Evolutionary conservation across 768 basidiomycete genomes (phyloP), one percentile per base, ranked within the genome.

Genomic region (Dentipellis fragilis): DNA sequence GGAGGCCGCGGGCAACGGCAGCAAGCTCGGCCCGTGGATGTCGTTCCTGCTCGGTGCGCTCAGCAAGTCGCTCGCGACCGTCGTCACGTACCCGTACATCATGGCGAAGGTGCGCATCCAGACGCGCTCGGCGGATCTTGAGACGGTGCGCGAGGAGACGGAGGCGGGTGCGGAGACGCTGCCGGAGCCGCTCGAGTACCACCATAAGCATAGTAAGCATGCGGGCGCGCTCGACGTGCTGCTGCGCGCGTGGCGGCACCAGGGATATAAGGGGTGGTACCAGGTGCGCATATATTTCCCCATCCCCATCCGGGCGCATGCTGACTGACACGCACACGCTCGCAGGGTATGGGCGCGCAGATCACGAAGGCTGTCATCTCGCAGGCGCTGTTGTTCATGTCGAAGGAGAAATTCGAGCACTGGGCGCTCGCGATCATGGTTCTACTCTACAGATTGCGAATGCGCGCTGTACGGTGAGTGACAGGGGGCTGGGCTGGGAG

Each of bases 101-200:
- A 92, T 93, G 89, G 90, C 89, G 49, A 98, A 98, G 76, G 92
- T 97, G 35, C 81, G 94, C 52, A 87, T 98, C 29, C 95, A 98
- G 69, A 91, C 94, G 7, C 83, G 88, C 29, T 78, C 79, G 49
- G 76, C 81, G 16, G 81, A 83, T 55, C 42, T 45, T 9, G 42
- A 45, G 29, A 29, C 29, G 29, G 3, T 29, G 29, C 14, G 14
- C 3, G 14, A 42, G 19, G 40, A 42, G n/a, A 79, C 78, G 19
- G 40, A 42, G n/a, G 79, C 78, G 12, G 74, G 69, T 4, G 66
- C 65, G 4, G 73, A 71, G 29, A 59, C 71, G n/a, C 67, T 66
- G 16, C 75, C 73, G 7, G 57, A 61, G 9, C 66, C 73, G 21
- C 70, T 75, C 60, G 57, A 65, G 34, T 70, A 66, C 56, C 80